Base-by-base conservation (phyloP, 2,329 filamentous ascomycete species). In the Grosmannia clavigera region DNA sequence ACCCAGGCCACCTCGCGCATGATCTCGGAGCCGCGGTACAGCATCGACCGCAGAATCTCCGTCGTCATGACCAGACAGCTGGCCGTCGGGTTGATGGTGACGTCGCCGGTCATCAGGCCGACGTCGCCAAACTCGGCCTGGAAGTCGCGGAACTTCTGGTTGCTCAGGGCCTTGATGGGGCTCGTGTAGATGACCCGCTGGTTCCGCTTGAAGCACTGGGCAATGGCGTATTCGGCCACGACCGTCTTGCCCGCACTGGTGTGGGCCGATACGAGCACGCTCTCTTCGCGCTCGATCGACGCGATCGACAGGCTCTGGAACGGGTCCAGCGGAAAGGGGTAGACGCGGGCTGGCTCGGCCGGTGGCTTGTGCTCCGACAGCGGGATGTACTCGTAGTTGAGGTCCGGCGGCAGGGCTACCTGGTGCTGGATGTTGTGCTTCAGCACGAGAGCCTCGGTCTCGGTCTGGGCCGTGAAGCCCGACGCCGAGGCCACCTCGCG, bases 1-100 rank as follows among this genome's bases (percentile, higher is more conserved):
- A 99, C 95, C 94, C 94, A 99, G 16, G 88, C 92, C 1, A 99
- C 95, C 76, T 99, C 94, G 66, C 94, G 90, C 92, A 99, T 99
- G 65, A 99, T 97, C 76, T 99, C 94, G 0, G 94, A 97, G 62
- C 94, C 94, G 66, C 94, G 84, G 73, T 99, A 99, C 74, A 99
- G 72, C 94, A 99, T 99, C 22, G 92, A 97, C 56, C 94, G 87
- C 70, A 99, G 74, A 90, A 99, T 99, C 77, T 99, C 94, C 0
- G 94, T 99, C 0, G 94, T 99, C 94, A 99, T 99, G 68, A 99
- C 94, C 61, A 99, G 78, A 72, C 94, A 99, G 62, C 92, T 97
- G 16, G 94, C 94, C 3, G 94, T 97, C 4, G 95, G 95, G 72
- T 99, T 99, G 74, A 99, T 99, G 29, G 94, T 99, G 64, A 97